Conservation (phyloP, 2,329 filamentous ascomycete genomes). For the Sporothrix euskadiensis region DNA sequence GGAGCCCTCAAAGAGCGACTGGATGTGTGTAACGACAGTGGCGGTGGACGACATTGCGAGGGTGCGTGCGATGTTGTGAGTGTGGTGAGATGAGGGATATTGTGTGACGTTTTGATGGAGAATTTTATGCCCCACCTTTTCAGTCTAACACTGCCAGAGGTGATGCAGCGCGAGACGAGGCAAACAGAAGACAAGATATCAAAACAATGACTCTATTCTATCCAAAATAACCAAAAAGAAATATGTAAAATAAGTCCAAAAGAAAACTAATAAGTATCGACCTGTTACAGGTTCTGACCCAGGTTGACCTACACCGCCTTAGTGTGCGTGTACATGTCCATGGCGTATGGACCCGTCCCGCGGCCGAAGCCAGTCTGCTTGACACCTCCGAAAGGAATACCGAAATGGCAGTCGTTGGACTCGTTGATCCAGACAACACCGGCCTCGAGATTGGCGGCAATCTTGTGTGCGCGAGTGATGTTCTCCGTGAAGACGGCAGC, state of each 20-base stretch:
- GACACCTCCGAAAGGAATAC: not conserved
- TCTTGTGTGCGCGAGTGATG: not conserved
- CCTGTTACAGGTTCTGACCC: not conserved
- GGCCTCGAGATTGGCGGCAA: not conserved
- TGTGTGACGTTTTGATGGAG: not conserved
- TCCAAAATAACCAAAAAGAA: not conserved
- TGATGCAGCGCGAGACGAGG: not conserved
- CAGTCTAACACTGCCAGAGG: not conserved
- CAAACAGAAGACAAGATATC: not conserved
- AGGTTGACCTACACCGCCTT: constrained; percentile 1
- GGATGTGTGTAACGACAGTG: constrained; percentile 13
- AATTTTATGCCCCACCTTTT: not conserved
- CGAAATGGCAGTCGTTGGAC: too few relatives aligned
- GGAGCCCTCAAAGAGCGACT: not conserved
- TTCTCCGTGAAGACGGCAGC: too few relatives aligned
- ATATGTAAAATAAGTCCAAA: not conserved
- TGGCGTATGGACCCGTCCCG: not conserved
- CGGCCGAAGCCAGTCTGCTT: not conserved
- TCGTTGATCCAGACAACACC: not conserved
- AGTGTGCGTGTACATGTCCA: not conserved
- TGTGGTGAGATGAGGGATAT: not conserved
- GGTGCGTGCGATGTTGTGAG: too few relatives aligned
- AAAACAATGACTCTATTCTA: not conserved
- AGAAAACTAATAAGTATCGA: too few relatives aligned
- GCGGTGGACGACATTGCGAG: not conserved